Conservation (phyloP, 2,329 filamentous ascomycete genomes). For the Penicillium palitans region DNA sequence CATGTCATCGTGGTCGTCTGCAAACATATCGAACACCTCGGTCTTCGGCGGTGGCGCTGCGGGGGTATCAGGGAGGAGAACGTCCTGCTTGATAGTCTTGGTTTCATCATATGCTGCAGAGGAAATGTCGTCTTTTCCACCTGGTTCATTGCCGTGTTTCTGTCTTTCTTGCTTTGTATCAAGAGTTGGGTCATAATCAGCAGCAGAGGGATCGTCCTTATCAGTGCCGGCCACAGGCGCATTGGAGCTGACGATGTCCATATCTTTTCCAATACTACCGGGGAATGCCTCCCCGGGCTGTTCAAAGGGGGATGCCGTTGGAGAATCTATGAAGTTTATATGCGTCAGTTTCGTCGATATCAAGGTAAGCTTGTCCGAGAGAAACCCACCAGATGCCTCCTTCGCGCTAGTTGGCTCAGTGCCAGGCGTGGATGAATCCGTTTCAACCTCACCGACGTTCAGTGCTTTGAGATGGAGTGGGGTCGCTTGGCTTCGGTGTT, state of each 20-base stretch:
- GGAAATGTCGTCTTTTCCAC: conserved; percentile 57
- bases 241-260: conserved; percentile 62
- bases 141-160: conserved; percentile 63
- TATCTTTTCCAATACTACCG: conserved; percentile 64
- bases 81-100: conserved; percentile 54
- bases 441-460: conserved; percentile 59
- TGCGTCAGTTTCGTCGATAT: conserved; percentile 14
- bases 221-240: conserved; percentile 47
- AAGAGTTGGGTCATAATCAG: conserved; percentile 84
- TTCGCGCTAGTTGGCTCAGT: conserved; percentile 46
- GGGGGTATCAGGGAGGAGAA: conserved; percentile 46
- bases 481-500: conserved; percentile 69
- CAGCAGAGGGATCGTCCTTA: conserved; percentile 80
- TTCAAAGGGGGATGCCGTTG: conserved; percentile 49
- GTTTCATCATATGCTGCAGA: conserved; percentile 61
- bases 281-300: conserved; percentile 55
- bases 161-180: conserved; percentile 84
- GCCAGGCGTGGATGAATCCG: conserved; percentile 54
- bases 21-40: conserved; percentile 65
- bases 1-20: conserved; percentile 73
- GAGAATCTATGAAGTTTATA: conserved; percentile 24
- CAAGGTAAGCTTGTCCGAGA: background rate
- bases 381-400: conserved; percentile 42
- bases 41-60: conserved; percentile 41
- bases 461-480: conserved; percentile 75